These are phyloP conservation scores for Phytophthora ramorum DNA, from an alignment of 352 stramenopile species.

Conservation along the genomic window DNA sequence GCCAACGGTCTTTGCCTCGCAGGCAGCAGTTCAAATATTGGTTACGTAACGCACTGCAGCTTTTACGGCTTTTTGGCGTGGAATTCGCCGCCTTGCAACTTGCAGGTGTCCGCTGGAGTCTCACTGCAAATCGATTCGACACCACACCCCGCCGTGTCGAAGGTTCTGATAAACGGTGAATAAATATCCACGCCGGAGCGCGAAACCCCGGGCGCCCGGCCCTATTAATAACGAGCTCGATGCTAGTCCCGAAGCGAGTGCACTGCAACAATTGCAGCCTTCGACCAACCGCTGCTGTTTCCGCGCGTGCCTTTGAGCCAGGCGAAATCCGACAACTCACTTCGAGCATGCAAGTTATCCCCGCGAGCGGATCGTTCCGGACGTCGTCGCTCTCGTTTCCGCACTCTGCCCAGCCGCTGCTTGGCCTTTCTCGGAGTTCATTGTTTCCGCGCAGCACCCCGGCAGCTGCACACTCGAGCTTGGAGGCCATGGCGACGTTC, in stretches of 20 bases:
- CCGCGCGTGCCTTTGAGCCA: neutral
- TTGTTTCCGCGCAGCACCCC: constrained; percentile 2
- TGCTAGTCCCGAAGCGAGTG: neutral
- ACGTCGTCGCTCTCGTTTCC: neutral
- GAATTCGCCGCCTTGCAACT: no score
- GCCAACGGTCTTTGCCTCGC: no score
- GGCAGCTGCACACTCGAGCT: neutral
- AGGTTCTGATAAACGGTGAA: no score
- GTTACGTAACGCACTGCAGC: no score
- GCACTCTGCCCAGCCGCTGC: neutral
- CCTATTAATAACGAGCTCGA: no score
- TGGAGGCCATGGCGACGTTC: constrained; percentile 4
- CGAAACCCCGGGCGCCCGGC: no score
- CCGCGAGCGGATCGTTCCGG: neutral
- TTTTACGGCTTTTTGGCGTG: no score
- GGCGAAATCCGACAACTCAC: neutral
- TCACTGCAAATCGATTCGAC: no score
- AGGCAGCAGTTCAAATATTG: no score
- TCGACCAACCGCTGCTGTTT: neutral
- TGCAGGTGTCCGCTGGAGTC: no score
- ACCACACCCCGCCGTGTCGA: no score
- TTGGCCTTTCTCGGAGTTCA: constrained; percentile 2
- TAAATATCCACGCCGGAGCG: no score
- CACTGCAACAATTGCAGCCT: neutral
- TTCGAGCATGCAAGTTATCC: neutral